Conservation (phyloP, 306 rosid genomes). For the Trichosanthes cucumerina region DNA sequence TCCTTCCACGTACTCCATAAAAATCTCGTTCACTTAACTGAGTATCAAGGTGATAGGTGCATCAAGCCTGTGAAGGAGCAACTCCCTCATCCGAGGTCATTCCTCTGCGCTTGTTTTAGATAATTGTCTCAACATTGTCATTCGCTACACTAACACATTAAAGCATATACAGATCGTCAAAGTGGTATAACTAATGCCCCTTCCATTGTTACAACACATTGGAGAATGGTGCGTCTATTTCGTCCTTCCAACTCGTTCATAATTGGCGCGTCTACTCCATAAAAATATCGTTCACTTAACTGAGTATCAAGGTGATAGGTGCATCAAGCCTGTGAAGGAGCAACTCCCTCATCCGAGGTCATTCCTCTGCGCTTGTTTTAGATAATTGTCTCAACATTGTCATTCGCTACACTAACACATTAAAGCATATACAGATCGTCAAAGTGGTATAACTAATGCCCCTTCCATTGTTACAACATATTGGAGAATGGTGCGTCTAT, state of each 20-base stretch:
- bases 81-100: background rate
- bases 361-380: background rate
- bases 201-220: too few relatives aligned
- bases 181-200: background rate
- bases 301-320: background rate
- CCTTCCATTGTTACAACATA: too few relatives aligned
- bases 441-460: background rate
- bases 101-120: background rate
- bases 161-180: background rate
- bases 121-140: background rate
- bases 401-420: background rate
- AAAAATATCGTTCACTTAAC: background rate
- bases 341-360: background rate
- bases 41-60: background rate
- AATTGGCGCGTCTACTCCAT: too few relatives aligned
- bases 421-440: background rate
- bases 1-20: background rate
- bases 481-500: too few relatives aligned
- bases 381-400: background rate
- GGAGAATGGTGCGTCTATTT: too few relatives aligned
- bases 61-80: background rate
- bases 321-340: background rate
- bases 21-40: background rate
- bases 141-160: background rate
- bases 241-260: background rate